These are phyloP conservation scores for Fraxinus cuspidata DNA, from an alignment of 257 asterid species.

Conservation along the genomic window DNA sequence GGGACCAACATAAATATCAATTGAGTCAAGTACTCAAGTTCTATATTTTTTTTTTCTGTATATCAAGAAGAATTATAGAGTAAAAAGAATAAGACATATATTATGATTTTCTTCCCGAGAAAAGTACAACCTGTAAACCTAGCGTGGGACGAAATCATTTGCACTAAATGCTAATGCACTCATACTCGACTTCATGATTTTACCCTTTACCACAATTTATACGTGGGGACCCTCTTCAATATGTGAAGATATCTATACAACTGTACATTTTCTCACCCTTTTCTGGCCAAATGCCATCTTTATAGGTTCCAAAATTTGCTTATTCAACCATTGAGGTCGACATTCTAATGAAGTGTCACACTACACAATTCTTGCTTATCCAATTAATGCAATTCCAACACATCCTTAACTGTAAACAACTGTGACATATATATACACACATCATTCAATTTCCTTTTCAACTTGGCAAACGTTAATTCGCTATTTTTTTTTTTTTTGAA, in stretches of 20 bases:
- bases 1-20: too few relatives aligned
- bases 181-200: too few relatives aligned
- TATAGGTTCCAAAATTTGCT: not conserved
- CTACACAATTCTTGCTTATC: not conserved
- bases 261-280: not conserved
- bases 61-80: too few relatives aligned
- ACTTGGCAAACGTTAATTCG: not conserved
- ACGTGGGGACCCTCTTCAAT: not conserved
- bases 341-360: not conserved
- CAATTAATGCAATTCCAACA: not conserved
- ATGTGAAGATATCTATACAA: not conserved
- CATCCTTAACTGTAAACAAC: not conserved
- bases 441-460: not conserved
- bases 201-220: not conserved
- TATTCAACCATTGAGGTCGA: not conserved
- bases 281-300: not conserved
- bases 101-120: too few relatives aligned
- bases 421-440: not conserved
- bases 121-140: too few relatives aligned
- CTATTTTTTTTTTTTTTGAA: not conserved
- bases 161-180: too few relatives aligned
- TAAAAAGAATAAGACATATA: too few relatives aligned
- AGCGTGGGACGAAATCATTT: too few relatives aligned
- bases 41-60: too few relatives aligned
- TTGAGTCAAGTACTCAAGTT: too few relatives aligned